phyloP scores from a whole-genome alignment of 352 stramenopile genomes.

The Globisporangium irregulare region DNA sequence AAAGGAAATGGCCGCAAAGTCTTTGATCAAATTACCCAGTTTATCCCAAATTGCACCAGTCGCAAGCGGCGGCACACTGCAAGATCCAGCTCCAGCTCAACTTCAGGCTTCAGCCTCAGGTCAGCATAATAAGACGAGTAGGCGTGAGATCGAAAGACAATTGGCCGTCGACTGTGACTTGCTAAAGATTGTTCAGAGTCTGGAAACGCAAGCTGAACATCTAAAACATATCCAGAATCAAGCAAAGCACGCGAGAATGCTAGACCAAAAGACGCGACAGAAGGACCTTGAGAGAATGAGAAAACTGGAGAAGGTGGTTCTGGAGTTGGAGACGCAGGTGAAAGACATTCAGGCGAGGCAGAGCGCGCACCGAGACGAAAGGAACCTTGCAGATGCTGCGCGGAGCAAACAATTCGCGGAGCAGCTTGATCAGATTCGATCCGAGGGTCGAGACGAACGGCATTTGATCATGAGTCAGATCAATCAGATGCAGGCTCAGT shows the following conservation, averaged over 20 bases:
- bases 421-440: background rate
- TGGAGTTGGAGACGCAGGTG: background rate
- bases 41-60: background rate
- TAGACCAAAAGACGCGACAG: background rate
- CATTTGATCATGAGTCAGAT: background rate
- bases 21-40: background rate
- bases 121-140: background rate
- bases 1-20: background rate
- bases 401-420: background rate
- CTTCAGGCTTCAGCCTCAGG: too few relatives aligned
- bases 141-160: background rate
- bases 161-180: background rate
- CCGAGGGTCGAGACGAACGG: background rate
- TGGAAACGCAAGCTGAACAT: conserved; percentile 6
- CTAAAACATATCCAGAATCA: background rate
- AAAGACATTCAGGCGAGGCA: background rate
- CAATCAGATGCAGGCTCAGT: background rate
- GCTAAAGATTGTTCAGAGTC: background rate
- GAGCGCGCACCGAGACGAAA: background rate
- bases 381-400: background rate
- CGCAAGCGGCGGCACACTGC: background rate
- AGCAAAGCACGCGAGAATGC: background rate
- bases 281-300: background rate
- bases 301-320: background rate
- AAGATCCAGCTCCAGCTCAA: too few relatives aligned